These are phyloP conservation scores for Psidium friedrichsthalianum DNA, from an alignment of 345 rosid genomes.

Conservation along the genomic window DNA sequence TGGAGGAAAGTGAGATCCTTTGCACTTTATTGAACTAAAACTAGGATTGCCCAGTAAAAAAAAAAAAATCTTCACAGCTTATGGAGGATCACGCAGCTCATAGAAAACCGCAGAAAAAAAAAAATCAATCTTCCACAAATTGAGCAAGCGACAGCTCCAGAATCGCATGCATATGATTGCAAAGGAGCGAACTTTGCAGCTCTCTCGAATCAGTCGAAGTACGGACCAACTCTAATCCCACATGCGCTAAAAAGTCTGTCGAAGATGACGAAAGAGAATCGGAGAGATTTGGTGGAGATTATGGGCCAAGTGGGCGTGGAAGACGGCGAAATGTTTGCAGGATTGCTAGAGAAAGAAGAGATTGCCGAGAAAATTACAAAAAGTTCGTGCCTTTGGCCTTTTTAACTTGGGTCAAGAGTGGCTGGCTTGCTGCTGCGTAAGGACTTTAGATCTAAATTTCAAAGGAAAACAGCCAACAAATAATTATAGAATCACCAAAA, in stretches of 20 bases:
- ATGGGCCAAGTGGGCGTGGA: background rate
- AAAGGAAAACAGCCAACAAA: background rate
- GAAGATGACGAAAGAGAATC: background rate
- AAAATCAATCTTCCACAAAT: background rate
- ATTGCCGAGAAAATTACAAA: background rate
- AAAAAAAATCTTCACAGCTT: background rate
- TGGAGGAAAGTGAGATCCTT: background rate
- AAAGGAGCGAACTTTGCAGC: background rate
- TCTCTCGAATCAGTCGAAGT: background rate
- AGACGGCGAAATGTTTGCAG: background rate
- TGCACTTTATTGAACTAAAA: background rate
- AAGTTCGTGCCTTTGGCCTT: background rate
- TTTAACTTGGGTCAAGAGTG: background rate
- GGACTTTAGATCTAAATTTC: background rate
- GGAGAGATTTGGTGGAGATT: background rate
- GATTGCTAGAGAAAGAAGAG: background rate
- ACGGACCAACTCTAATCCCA: background rate
- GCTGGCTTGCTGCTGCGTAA: background rate
- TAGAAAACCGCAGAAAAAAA: background rate
- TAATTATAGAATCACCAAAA: background rate
- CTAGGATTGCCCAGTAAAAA: background rate
- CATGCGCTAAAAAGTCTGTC: background rate
- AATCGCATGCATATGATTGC: background rate
- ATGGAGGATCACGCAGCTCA: background rate
- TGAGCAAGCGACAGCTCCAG: background rate